A percentile compares a stretch with the other conserved stretches of the same genome.
Evolutionary conservation across 257 asterid species (phyloP).

Genomic region (Gardenia jasminoides): DNA sequence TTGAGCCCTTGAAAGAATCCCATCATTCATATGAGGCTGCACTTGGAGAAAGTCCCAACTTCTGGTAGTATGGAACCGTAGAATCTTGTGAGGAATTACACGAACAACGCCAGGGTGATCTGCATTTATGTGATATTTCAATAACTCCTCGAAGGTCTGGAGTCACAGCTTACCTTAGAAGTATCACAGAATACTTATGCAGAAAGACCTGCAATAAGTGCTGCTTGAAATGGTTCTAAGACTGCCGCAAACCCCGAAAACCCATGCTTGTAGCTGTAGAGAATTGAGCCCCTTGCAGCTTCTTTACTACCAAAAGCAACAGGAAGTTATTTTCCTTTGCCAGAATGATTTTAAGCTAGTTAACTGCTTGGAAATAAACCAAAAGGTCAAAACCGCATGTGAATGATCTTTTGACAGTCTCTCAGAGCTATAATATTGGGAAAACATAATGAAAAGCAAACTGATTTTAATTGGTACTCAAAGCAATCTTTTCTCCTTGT

Average conservation of each 20-base stretch:
- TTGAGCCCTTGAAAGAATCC: conserved; percentile 11
- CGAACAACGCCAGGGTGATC: conserved; percentile 28
- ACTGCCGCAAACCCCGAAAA: conserved; percentile 48
- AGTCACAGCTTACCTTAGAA: not conserved
- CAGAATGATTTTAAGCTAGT: not conserved
- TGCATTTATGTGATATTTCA: not conserved
- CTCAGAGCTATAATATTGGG: not conserved
- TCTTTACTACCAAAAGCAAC: not conserved
- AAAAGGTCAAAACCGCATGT: not conserved
- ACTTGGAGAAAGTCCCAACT: conserved; percentile 42
- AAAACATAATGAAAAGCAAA: not conserved
- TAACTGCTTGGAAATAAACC: not conserved
- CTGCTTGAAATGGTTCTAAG: conserved; percentile 31
- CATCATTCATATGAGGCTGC: not conserved
- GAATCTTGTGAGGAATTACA: conserved; percentile 31
- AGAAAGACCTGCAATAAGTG: conserved; percentile 1
- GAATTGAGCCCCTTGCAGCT: conserved; percentile 29
- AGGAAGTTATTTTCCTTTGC: not conserved
- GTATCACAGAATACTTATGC: not conserved
- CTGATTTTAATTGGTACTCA: not conserved
- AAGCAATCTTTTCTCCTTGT: too few relatives aligned
- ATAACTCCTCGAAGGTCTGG: not conserved
- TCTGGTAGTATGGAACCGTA: conserved; percentile 36
- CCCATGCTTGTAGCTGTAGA: conserved; percentile 43
- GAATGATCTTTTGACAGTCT: not conserved